Conservation (phyloP, 164 flowering plant species). For the Berberis thunbergii region DNA sequence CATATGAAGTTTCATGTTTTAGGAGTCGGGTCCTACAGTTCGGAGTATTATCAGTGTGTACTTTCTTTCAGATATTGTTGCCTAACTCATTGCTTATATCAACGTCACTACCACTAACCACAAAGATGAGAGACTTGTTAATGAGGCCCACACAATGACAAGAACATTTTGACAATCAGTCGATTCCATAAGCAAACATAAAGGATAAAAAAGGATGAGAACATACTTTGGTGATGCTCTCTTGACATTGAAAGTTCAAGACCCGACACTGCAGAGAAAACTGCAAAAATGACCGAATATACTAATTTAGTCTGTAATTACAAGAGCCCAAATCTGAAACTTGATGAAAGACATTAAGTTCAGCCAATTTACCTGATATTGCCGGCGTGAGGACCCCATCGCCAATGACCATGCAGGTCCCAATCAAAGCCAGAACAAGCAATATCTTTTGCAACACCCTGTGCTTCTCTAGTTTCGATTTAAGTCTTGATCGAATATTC, state of each 20-base stretch:
- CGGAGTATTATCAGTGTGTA: no score
- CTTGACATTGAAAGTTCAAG: conserved; percentile 65
- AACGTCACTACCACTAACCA: no score
- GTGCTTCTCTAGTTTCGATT: conserved; percentile 60
- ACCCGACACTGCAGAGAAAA: conserved; percentile 93
- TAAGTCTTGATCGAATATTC: conserved; percentile 40
- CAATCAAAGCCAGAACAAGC: conserved; percentile 79
- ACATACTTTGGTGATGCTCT: conserved; percentile 83
- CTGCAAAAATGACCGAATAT: conserved; percentile 36
- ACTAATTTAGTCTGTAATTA: not conserved
- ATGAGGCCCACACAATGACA: no score
- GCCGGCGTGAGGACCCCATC: conserved; percentile 98
- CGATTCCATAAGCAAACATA: no score
- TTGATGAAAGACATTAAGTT: conserved; percentile 4
- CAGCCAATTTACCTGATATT: conserved; percentile 54
- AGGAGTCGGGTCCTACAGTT: no score
- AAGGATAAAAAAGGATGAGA: no score
- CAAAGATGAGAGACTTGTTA: no score
- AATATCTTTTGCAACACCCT: conserved; percentile 62
- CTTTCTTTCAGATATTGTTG: no score
- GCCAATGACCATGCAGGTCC: conserved; percentile 98
- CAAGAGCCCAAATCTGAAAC: not conserved
- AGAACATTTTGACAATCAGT: no score
- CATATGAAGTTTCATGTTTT: no score
- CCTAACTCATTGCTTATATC: no score